Conservation (phyloP, 2,329 filamentous ascomycete species). For the Diaporthe sp. region DNA sequence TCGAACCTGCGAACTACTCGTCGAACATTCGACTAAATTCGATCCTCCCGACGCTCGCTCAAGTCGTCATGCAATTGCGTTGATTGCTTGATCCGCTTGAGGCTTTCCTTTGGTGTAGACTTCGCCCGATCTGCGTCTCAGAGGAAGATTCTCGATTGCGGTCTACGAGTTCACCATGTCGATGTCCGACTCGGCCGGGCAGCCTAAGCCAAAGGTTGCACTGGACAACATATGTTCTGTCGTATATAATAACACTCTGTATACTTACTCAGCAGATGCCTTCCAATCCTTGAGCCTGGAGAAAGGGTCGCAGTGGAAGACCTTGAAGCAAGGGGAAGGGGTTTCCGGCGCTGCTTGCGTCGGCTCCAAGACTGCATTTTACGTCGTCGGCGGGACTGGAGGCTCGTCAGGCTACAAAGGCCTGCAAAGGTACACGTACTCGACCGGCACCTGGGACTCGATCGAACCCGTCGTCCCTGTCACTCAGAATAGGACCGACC, state of each 20-base stretch:
- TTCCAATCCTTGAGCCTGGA: slow-evolving; percentile 81
- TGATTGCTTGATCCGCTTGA: slow-evolving; percentile 35
- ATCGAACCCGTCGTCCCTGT: slow-evolving; percentile 60
- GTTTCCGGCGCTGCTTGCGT: slow-evolving; percentile 85
- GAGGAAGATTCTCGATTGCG: slow-evolving; percentile 21
- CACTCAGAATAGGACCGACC: slow-evolving; percentile 78
- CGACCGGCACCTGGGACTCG: slow-evolving; percentile 65
- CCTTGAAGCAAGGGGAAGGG: slow-evolving; percentile 73
- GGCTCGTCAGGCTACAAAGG: slow-evolving; percentile 73
- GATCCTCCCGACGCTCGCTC: neutral
- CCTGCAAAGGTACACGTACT: slow-evolving; percentile 75
- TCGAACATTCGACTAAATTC: slow-evolving; percentile 15
- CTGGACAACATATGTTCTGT: slow-evolving; percentile 85
- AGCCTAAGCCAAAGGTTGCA: slow-evolving; percentile 75
- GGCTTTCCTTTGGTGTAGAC: slow-evolving; percentile 33
- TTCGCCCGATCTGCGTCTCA: neutral
- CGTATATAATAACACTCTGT: slow-evolving; percentile 84
- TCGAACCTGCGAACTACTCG: slow-evolving; percentile 4
- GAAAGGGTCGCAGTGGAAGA: slow-evolving; percentile 78
- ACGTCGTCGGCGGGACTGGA: slow-evolving; percentile 82
- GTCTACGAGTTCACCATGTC: slow-evolving; percentile 67
- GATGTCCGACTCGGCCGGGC: slow-evolving; percentile 34
- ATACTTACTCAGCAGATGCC: slow-evolving; percentile 80
- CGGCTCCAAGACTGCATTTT: slow-evolving; percentile 73
- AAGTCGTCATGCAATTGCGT: slow-evolving; percentile 38